phyloP scores from a whole-genome alignment of 164 flowering plant genomes.

The Buxus sempervirens region DNA sequence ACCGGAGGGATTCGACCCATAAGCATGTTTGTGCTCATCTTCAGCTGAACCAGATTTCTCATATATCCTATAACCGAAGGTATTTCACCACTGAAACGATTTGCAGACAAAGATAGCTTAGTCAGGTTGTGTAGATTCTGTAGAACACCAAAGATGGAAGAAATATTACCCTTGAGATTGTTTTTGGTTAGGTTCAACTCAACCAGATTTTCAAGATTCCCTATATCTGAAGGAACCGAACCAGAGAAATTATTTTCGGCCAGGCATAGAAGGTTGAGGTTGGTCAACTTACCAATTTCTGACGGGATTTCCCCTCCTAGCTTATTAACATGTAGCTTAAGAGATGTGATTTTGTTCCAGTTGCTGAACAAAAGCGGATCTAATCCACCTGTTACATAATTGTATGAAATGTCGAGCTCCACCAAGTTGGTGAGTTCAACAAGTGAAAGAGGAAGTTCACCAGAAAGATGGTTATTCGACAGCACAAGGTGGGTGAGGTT shows the following conservation, averaged over 20 bases:
- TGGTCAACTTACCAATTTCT: too few species aligned
- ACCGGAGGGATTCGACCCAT: conserved; percentile 1
- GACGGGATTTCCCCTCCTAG: conserved; percentile 12
- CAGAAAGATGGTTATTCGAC: conserved; percentile 18
- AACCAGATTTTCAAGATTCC: conserved; percentile 12
- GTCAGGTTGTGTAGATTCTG: not conserved
- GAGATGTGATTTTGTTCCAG: conserved; percentile 7
- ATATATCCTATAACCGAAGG: not conserved
- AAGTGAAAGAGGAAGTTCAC: conserved; percentile 23
- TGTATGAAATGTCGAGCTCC: conserved; percentile 19
- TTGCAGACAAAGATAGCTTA: not conserved
- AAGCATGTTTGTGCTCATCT: not conserved
- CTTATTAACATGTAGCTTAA: conserved; percentile 9
- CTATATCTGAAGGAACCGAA: conserved; percentile 27
- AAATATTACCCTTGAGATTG: not conserved
- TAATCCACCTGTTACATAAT: conserved; percentile 15
- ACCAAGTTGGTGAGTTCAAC: conserved; percentile 22
- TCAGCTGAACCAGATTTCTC: not conserved
- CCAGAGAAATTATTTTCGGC: too few species aligned
- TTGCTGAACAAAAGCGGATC: conserved; percentile 17
- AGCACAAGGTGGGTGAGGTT: conserved; percentile 24
- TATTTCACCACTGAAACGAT: not conserved
- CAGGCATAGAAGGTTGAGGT: too few species aligned
- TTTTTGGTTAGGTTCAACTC: not conserved
- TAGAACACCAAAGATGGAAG: not conserved